Evolutionary conservation across 371 early-diverging fungal species (phyloP).

Genomic region (Dichotomocladium elegans): DNA sequence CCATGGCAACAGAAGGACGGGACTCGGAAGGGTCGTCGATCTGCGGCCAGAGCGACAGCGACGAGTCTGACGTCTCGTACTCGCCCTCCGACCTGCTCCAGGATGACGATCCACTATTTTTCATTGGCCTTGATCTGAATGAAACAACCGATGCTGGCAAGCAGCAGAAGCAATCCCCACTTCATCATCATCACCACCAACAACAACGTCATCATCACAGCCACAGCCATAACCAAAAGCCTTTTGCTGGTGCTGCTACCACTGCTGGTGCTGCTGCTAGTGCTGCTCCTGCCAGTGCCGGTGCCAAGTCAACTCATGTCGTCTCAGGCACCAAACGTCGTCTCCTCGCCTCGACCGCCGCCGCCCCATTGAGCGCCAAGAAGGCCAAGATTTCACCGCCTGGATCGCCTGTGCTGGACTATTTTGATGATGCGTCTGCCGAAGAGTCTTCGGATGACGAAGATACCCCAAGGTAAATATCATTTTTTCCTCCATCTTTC

Average conservation of each 20-base stretch:
- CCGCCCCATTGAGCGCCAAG: not conserved
- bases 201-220: too few relatives aligned
- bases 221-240: too few relatives aligned
- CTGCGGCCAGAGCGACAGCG: conserved; percentile 20
- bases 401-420: conserved; percentile 14
- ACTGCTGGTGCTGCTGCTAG: too few relatives aligned
- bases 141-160: not conserved
- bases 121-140: conserved; percentile 19
- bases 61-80: conserved; percentile 17
- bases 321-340: not conserved
- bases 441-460: conserved; percentile 19
- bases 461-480: conserved; percentile 1
- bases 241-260: too few relatives aligned
- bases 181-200: not conserved
- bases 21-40: conserved; percentile 8
- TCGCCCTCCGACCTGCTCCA: conserved; percentile 26
- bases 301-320: not conserved
- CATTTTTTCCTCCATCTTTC: too few relatives aligned
- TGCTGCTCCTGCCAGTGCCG: not conserved
- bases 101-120: conserved; percentile 22
- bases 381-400: conserved; percentile 7
- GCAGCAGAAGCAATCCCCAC: not conserved
- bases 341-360: not conserved
- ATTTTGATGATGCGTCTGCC: conserved; percentile 17
- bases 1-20: conserved; percentile 14